Conservation (phyloP, 164 flowering plant genomes). For the Santalum album region DNA sequence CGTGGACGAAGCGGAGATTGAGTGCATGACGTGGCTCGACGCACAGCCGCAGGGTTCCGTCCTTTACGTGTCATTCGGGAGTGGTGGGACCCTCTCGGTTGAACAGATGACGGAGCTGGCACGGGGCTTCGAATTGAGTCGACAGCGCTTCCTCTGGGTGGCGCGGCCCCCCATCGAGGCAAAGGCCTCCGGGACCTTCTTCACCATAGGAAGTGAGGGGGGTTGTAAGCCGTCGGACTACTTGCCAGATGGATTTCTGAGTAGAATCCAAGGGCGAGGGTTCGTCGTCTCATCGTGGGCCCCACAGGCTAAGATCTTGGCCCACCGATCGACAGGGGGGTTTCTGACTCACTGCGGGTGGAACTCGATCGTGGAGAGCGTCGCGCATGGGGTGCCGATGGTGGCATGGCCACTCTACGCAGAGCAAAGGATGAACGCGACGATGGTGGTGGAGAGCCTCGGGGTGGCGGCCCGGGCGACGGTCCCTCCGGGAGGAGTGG, state of each 20-base stretch:
- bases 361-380: constrained; percentile 19
- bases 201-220: background rate
- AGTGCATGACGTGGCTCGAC: constrained; percentile 4
- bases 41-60: constrained; percentile 26
- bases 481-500: too few relatives aligned
- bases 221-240: background rate
- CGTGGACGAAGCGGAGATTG: background rate
- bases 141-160: constrained; percentile 5
- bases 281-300: constrained; percentile 12
- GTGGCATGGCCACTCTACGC: constrained; percentile 19
- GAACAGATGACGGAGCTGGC: constrained; percentile 24
- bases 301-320: constrained; percentile 13
- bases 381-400: constrained; percentile 18
- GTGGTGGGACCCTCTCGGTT: constrained; percentile 18
- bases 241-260: constrained; percentile 14
- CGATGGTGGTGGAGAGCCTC: constrained; percentile 9
- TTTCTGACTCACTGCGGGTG: constrained; percentile 20
- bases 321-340: constrained; percentile 14
- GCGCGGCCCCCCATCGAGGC: constrained; percentile 1
- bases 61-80: constrained; percentile 26
- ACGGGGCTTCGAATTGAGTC: constrained; percentile 21
- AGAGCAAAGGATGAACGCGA: constrained; percentile 18
- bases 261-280: constrained; percentile 6
- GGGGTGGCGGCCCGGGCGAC: constrained; percentile 6
- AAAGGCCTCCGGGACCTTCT: background rate